These are phyloP conservation scores for Vinca minor DNA, from an alignment of 257 asterid genomes.

Conservation along the genomic window DNA sequence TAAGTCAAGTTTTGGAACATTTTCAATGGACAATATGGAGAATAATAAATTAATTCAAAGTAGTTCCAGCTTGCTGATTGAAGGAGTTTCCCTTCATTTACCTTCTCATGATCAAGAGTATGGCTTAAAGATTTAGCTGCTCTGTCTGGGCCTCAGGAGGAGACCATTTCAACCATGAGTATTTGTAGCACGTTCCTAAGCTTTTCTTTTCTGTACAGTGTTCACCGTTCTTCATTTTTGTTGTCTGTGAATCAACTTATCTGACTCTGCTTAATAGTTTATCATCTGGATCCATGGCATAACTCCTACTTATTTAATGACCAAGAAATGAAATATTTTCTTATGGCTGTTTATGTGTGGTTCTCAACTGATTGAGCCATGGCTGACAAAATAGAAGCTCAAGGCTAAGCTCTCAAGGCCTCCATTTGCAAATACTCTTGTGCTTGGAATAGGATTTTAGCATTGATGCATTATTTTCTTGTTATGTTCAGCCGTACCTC, in stretches of 20 bases:
- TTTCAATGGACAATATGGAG: neutral
- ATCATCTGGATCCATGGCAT: no score
- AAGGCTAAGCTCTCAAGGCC: neutral
- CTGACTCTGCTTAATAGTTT: neutral
- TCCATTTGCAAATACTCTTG: constrained; percentile 2
- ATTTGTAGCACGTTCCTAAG: neutral
- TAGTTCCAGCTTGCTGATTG: neutral
- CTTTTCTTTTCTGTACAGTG: neutral
- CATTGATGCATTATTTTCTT: constrained; percentile 20
- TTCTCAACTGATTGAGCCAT: neutral
- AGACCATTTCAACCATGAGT: neutral
- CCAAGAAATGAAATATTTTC: neutral
- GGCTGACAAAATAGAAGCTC: neutral
- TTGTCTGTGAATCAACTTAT: neutral
- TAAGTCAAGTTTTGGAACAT: neutral
- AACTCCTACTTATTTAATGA: neutral
- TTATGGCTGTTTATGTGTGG: neutral
- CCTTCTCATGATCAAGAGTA: neutral
- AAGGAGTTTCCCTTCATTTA: neutral
- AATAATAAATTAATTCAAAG: neutral
- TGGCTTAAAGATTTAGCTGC: no score
- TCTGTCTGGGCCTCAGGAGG: neutral
- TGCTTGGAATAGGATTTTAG: constrained; percentile 9
- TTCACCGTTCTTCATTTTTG: neutral
- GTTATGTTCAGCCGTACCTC: constrained; percentile 44